Evolutionary conservation across 805 yeast species (phyloP), one percentile per base, ranked within the genome.

Genomic region (Kregervanrija pseudodelftensis): DNA sequence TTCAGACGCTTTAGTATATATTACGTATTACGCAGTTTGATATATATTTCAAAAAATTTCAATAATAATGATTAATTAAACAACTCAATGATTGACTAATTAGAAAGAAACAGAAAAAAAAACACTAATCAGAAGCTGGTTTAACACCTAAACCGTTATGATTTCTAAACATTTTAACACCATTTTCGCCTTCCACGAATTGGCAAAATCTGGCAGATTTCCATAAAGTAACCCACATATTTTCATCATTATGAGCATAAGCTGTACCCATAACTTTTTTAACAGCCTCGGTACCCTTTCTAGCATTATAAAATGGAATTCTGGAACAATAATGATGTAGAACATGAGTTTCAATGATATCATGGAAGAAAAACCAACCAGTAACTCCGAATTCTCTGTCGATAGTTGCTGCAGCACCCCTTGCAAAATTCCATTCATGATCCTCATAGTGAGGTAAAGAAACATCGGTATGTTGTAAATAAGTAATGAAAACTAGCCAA

Each of bases 361-460:
- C 95, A 66, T 86, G 95, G 79, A 86, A 82, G 57, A 84, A 69
- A 73, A 77, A 76, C 60, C 76, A 70, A 46, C 95, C 95, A 50
- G 83, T 70, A 61, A 85, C 82, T 30, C 91, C 90, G 60, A 85
- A 83, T 59, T 85, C 80, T 59, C 95, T 73, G 66, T 86, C 95
- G 50, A 87, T 80, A 46, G 95, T 86, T 49, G 91, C 85, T 45
- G 93, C 90, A 30, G 95, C 95, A 53, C 95, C 95, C 60, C 90
- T 77, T 41, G 90, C 89, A 62, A 84, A 85, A 55, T 75, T 85
- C 95, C 95, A 86, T 64, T 80, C 82, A 35, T 66, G 57, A 47
- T 80, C 76, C 48, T 79, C 81, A 68, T 86, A 86, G 65, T 86
- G 95, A 30, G 95, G 90, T 73, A 87, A 73, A 12, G 75, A 55